Evolutionary conservation across 495 filamentous ascomycete species (phyloP), one percentile per base, ranked within the genome.

Genomic region (Penicillium robsamsonii): DNA sequence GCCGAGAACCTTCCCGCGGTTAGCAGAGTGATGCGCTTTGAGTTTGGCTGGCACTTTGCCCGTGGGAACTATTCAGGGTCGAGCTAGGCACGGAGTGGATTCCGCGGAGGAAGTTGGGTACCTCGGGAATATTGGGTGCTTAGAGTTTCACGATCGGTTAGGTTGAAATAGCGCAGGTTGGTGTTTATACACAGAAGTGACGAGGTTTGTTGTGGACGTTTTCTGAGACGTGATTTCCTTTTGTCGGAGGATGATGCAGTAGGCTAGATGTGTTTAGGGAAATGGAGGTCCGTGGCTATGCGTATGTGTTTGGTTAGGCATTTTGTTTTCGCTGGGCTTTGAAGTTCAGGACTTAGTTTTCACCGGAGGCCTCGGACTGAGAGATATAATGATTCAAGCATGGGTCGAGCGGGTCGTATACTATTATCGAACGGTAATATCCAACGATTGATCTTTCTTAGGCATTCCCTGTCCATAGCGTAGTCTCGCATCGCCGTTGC

Each of bases 311-410:
- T 18, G n/a, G 37, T 11, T 33, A 44, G 43, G 45, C 45, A 56
- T 41, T 29, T 8, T 15, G 33, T 57, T 4, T 56, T 47, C 59
- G n/a, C 27, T 22, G 56, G 58, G 61, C 15, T 49, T 58, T 30
- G 43, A 35, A 38, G 59, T 45, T 55, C 51, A 51, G 55, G 58
- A 35, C 44, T 41, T 27, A 12, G 31, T 52, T 40, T 53, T 53
- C 24, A 40, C 15, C 9, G 42, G 49, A 38, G 41, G 24, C 17
- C 40, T 35, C 15, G 25, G 20, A 33, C 40, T 13, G 8, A 46
- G 17, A 13, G 18, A 24, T 13, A 24, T 24, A 22, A 46, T 11
- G 6, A 46, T 48, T 22, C 43, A 27, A 38, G 42, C 41, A 8
- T 18, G 18, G 18, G 27, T 47, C 30, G 15, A 41, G 20, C 18